A percentile compares a stretch with the other conserved stretches of the same genome.
phyloP scores from a whole-genome alignment of 192 early-diverging fungal species.

The Rhizoclosmatium globosum region DNA sequence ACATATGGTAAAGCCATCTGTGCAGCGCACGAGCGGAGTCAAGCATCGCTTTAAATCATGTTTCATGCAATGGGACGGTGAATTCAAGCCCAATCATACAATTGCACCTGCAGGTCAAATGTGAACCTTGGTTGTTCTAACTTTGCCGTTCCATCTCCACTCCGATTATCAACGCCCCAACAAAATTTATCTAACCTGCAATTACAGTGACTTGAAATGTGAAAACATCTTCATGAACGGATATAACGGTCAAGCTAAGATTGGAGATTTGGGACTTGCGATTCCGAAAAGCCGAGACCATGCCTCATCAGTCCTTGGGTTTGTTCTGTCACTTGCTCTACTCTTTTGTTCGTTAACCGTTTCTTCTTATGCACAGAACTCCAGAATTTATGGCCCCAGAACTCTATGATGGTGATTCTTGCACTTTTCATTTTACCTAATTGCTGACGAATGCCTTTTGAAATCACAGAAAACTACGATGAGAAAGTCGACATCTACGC shows the following conservation, averaged over 20 bases:
- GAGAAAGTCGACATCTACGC: conserved; percentile 92
- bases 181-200: no score
- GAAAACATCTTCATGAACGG: conserved; percentile 92
- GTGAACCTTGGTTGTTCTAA: no score
- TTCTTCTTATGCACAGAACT: conserved; percentile 49
- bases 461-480: conserved; percentile 68
- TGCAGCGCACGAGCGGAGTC: no score
- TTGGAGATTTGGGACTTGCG: conserved; percentile 85
- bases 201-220: conserved; percentile 53
- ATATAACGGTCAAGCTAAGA: conserved; percentile 86
- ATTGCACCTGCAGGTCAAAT: no score
- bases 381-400: conserved; percentile 94
- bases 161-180: no score
- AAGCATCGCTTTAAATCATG: no score
- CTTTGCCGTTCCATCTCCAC: not conserved
- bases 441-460: not conserved
- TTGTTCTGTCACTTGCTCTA: not conserved
- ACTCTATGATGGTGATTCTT: conserved; percentile 72
- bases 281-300: conserved; percentile 71
- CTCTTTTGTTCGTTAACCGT: conserved; percentile 21
- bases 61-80: no score
- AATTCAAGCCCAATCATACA: no score
- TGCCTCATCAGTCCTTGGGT: conserved; percentile 76
- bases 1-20: no score
- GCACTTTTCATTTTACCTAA: not conserved